Evolutionary conservation across 83 land plant species (phyloP), one percentile per base, ranked within the genome.

Genomic region (Thuja plicata): DNA sequence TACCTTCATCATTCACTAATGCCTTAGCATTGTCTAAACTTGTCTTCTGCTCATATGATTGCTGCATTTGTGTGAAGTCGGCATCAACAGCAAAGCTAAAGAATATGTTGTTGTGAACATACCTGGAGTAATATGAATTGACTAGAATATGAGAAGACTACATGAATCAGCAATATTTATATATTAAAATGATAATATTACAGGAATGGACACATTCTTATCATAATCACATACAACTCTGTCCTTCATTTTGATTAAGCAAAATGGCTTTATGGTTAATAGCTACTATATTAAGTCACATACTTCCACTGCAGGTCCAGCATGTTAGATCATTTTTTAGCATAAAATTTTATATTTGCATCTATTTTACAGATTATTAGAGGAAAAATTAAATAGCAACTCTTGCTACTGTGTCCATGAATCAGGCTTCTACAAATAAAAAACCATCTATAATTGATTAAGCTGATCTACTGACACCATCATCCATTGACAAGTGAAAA

Each of bases 11-110:
- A 7, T 87, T 86, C 16, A 3, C 86, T 12, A 55, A 55, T 50
- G 73, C 57, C 87, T 46, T 88, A n/a, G 38, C 89, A 27, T 81
- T 45, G 40, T 82, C 55, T 41, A 57, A 76, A 83, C 83, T 83
- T 82, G 74, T 43, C 30, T 86, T 89, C 80, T 93, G 91, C 54
- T 89, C 93, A 87, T 85, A 89, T 74, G 74, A 83, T 73, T 93
- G 93, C 66, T 90, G 93, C 91, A 98, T 88, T 70, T 94, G 95
- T 15, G 95, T 91, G 85, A 97, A 91, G 86, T 98, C 99, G 27
- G 96, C 95, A 95, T 98, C 99, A 41, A 98, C 95, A 80, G 99
- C 99, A 95, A 97, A 98, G 91, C 99, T 98, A 89, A 98, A 98
- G 91, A 98, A 98, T 89, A 98, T 98, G 86, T 98, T 98, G 92